These are phyloP conservation scores for Hemerocallis citrina DNA, from an alignment of 106 monocot genomes.

Conservation along the genomic window DNA sequence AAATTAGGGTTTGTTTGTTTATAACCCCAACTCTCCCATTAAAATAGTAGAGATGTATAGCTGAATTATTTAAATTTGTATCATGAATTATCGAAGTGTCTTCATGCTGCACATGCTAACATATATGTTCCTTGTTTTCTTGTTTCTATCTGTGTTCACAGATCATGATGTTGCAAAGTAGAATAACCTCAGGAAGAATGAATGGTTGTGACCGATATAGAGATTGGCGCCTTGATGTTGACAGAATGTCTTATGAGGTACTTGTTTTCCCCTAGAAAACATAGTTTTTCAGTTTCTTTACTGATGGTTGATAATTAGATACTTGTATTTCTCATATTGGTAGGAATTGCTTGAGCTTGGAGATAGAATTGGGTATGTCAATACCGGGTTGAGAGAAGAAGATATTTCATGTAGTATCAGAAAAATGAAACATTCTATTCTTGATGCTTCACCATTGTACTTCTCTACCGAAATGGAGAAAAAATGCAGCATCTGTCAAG, in stretches of 20 bases:
- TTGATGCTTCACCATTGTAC: conserved; percentile 19
- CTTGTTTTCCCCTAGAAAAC: background rate
- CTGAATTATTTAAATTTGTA: too few species aligned
- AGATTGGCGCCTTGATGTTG: conserved; percentile 93
- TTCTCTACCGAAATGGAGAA: conserved; percentile 41
- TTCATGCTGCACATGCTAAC: too few species aligned
- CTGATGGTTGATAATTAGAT: background rate
- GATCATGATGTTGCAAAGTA: conserved; percentile 81
- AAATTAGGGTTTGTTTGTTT: too few species aligned
- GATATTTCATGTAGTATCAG: conserved; percentile 51
- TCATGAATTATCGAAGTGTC: too few species aligned
- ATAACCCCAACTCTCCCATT: too few species aligned
- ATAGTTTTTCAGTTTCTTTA: background rate
- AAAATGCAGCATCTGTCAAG: conserved; percentile 95
- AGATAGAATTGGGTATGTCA: conserved; percentile 87
- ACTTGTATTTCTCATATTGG: background rate
- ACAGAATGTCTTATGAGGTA: conserved; percentile 95
- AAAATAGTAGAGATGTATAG: too few species aligned
- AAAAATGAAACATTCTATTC: conserved; percentile 47
- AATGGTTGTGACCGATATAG: conserved; percentile 53
- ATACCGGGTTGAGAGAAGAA: conserved; percentile 89
- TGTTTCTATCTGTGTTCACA: conserved; percentile 18
- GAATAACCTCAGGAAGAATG: conserved; percentile 57
- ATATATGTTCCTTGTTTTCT: too few species aligned
- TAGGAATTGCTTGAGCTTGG: conserved; percentile 93